Base-by-base conservation (phyloP, 306 rosid species). In the Cercis canadensis region DNA sequence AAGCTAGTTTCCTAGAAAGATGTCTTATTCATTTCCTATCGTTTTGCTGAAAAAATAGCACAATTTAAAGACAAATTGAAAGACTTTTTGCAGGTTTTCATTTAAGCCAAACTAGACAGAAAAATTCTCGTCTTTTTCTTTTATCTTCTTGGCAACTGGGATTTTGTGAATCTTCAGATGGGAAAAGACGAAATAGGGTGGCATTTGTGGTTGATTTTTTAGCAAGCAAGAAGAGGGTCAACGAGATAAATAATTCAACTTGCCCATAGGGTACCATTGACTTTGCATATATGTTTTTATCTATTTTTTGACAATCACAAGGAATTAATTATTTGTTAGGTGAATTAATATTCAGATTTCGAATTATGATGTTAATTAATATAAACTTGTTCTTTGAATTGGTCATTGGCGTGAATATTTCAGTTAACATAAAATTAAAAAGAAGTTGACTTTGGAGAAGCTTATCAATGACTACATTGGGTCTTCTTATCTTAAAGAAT, bases 101-200 rank as follows among this genome's bases (percentile, higher is more conserved):
- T 16, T 50, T 17, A 50, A 16, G 29, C 56, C 21, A 50, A 16
- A 16, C 11, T 6, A 18, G 56, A 68, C 14, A 53, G 12, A 14
- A n/a, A 69, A 9, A 55, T 10, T 15, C 44, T 24, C n/a, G 55
- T 15, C 57, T 32, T 44, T 41, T 57, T 57, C 36, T 70, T 57
- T 45, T 44, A 16, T 57, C 29, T 56, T 29, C 31, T 15, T 10
- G 9, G 34, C 44, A n/a, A 11, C 16, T 1, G 18, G 8, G 40
- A 16, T 59, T 34, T 17, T 18, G 4, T 15, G 0, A 8, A 17
- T 31, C 44, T 47, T 70, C 7, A 12, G 47, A 9, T 33, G 3
- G 0, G 32, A 57, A 6, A 7, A 8, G n/a, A 15, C 7, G n/a
- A n/a, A n/a, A n/a, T n/a, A n/a, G n/a, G n/a, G n/a, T n/a, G n/a